A percentile compares a stretch with the other conserved stretches of the same genome.
Conservation (phyloP, 371 early-diverging fungal genomes). For the Thermomucor indicae-seudaticae region DNA sequence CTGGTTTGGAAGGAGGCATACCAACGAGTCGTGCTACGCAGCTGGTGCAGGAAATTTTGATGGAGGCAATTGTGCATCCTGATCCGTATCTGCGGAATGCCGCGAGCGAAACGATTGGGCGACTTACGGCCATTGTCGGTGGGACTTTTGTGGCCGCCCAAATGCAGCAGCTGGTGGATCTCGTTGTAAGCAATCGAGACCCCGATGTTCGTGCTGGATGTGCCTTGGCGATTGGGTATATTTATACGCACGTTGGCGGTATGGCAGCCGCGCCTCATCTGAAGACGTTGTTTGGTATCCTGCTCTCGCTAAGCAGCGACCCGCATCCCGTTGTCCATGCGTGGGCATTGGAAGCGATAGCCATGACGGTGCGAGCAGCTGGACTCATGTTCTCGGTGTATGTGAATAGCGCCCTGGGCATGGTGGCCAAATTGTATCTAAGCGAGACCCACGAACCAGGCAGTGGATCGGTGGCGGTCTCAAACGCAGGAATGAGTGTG, state of each 20-base stretch:
- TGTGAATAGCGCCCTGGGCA: slow-evolving; percentile 81
- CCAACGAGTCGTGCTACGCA: slow-evolving; percentile 47
- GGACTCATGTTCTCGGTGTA: slow-evolving; percentile 89
- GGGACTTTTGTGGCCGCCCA: slow-evolving; percentile 73
- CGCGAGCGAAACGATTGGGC: slow-evolving; percentile 82
- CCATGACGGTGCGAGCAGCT: slow-evolving; percentile 83
- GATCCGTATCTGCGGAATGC: slow-evolving; percentile 73
- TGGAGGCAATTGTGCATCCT: slow-evolving; percentile 69
- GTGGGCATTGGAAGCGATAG: slow-evolving; percentile 88
- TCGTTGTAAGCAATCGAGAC: slow-evolving; percentile 89
- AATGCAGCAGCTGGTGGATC: slow-evolving; percentile 79
- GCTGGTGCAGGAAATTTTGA: slow-evolving; percentile 49
- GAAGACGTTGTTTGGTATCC: slow-evolving; percentile 83
- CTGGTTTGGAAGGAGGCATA: slow-evolving; percentile 19
- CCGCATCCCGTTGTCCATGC: slow-evolving; percentile 92
- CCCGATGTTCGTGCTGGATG: slow-evolving; percentile 92
- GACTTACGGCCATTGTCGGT: slow-evolving; percentile 72
- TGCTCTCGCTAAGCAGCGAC: slow-evolving; percentile 87
- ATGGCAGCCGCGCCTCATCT: slow-evolving; percentile 85
- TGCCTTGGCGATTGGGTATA: slow-evolving; percentile 85
- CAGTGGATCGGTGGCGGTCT: slow-evolving; percentile 55
- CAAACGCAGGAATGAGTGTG: slow-evolving; percentile 58
- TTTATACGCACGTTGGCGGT: slow-evolving; percentile 86
- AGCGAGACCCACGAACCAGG: slow-evolving; percentile 86
- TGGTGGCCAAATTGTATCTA: slow-evolving; percentile 80